phyloP scores from a whole-genome alignment of 345 rosid species.

The Eucalyptus pumila region DNA sequence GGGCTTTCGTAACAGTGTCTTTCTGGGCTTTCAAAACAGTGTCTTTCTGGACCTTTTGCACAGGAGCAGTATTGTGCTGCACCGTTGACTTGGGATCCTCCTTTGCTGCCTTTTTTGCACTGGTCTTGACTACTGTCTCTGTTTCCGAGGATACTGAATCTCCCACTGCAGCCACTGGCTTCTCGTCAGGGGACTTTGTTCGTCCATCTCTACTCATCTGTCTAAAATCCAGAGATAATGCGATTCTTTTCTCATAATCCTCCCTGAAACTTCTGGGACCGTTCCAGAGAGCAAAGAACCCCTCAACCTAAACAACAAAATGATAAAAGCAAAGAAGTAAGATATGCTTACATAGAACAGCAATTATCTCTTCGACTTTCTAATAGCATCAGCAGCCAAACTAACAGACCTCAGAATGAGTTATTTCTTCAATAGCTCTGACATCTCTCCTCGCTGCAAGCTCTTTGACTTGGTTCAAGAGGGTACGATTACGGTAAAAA shows the following conservation, averaged over 20 bases:
- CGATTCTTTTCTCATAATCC: constrained; percentile 60
- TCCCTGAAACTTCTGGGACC: constrained; percentile 62
- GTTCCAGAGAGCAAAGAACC: constrained; percentile 69
- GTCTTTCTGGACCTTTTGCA: constrained; percentile 33
- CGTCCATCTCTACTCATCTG: constrained; percentile 69
- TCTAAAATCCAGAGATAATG: constrained; percentile 44
- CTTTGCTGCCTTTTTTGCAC: constrained; percentile 32
- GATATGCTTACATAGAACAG: background rate
- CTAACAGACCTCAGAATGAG: constrained; percentile 32
- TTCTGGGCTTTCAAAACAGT: constrained; percentile 16
- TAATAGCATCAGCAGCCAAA: background rate
- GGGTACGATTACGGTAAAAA: constrained; percentile 27
- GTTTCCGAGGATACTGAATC: constrained; percentile 4
- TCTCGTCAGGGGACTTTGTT: constrained; percentile 43
- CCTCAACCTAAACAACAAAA: constrained; percentile 43
- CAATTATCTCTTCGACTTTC: background rate
- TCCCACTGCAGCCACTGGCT: constrained; percentile 35
- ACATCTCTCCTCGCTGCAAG: constrained; percentile 45
- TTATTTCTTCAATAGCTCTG: constrained; percentile 39
- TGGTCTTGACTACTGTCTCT: background rate
- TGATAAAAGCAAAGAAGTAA: background rate
- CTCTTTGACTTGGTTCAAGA: constrained; percentile 40
- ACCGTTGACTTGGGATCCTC: constrained; percentile 37
- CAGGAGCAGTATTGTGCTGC: constrained; percentile 15
- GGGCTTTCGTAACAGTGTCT: constrained; percentile 17